phyloP scores from a whole-genome alignment of 805 yeast species.

The Teunomyces funiuensis region DNA sequence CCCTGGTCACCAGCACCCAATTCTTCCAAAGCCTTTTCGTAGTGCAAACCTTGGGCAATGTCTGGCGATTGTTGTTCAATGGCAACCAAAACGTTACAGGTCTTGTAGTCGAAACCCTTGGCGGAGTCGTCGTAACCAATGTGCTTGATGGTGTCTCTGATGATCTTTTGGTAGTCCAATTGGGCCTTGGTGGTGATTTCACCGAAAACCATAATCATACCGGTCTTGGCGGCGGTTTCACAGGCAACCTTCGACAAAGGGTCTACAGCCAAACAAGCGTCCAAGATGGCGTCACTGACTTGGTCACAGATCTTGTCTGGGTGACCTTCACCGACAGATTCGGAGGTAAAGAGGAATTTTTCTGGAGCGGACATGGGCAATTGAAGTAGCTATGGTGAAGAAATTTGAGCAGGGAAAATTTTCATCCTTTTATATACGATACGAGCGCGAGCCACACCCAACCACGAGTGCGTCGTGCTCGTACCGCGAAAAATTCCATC shows the following conservation, averaged over 20 bases:
- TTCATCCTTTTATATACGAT: conserved; percentile 2
- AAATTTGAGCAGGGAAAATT: neutral
- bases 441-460: conserved; percentile 4
- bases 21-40: conserved; percentile 92
- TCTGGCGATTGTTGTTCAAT: conserved; percentile 99
- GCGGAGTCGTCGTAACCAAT: conserved; percentile 96
- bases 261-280: conserved; percentile 93
- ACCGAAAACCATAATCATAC: conserved; percentile 99
- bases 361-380: conserved; percentile 23
- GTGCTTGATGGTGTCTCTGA: conserved; percentile 97
- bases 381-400: too few relatives aligned
- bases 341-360: conserved; percentile 71
- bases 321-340: conserved; percentile 93
- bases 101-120: conserved; percentile 98
- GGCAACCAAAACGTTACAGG: conserved; percentile 98
- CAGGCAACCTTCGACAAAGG: conserved; percentile 99
- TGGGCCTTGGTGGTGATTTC: conserved; percentile 97
- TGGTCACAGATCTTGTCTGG: conserved; percentile 98
- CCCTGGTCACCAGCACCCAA: conserved; percentile 99
- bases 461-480: conserved; percentile 3
- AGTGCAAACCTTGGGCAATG: conserved; percentile 98
- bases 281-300: conserved; percentile 96
- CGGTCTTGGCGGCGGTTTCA: conserved; percentile 98
- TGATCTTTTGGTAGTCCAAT: conserved; percentile 94
- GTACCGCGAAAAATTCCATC: neutral